Percentiles rank a stretch among this genome's conserved stretches.
Conservation (phyloP, 495 filamentous ascomycete species). For the Parathielavia hyrcaniae region DNA sequence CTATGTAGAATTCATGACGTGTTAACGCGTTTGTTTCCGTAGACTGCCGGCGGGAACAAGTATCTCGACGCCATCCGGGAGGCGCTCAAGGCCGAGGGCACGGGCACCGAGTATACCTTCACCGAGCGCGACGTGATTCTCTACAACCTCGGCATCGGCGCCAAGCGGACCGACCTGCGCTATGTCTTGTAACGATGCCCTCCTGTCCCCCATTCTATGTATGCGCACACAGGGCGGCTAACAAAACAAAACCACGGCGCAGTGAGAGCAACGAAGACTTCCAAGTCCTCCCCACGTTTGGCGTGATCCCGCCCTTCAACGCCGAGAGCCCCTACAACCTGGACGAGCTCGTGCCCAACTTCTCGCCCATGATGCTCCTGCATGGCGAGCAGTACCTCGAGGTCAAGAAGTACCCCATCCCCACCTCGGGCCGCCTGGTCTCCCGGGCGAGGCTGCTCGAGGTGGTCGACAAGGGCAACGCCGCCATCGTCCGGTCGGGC, state of each 20-base stretch:
- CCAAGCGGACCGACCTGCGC: slow-evolving; percentile 83
- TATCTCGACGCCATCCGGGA: slow-evolving; percentile 67
- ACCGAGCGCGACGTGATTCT: slow-evolving; percentile 83
- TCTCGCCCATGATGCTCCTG: slow-evolving; percentile 97
- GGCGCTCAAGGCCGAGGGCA: slow-evolving; percentile 62
- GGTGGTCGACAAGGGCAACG: slow-evolving; percentile 91
- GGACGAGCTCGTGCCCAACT: slow-evolving; percentile 83
- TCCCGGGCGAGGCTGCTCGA: slow-evolving; percentile 85
- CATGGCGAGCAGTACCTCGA: slow-evolving; percentile 99
- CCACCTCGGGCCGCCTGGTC: slow-evolving; percentile 73
- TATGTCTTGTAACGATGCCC: slow-evolving; percentile 57
- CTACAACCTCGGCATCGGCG: slow-evolving; percentile 92
- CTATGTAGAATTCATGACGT: slow-evolving; percentile 21
- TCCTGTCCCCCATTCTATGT: background rate
- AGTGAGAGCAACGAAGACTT: slow-evolving; percentile 81
- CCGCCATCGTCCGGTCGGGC: slow-evolving; percentile 75
- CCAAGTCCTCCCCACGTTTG: slow-evolving; percentile 88
- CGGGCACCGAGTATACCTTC: slow-evolving; percentile 75
- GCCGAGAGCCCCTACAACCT: slow-evolving; percentile 73
- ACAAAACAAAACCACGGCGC: too few species aligned
- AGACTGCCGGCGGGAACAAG: slow-evolving; percentile 38
- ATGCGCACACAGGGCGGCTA: background rate
- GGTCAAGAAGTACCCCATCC: slow-evolving; percentile 88
- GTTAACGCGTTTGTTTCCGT: slow-evolving; percentile 31
- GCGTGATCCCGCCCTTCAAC: slow-evolving; percentile 89